Conservation (phyloP, 2,329 filamentous ascomycete species). For the Drechmeria coniospora region DNA sequence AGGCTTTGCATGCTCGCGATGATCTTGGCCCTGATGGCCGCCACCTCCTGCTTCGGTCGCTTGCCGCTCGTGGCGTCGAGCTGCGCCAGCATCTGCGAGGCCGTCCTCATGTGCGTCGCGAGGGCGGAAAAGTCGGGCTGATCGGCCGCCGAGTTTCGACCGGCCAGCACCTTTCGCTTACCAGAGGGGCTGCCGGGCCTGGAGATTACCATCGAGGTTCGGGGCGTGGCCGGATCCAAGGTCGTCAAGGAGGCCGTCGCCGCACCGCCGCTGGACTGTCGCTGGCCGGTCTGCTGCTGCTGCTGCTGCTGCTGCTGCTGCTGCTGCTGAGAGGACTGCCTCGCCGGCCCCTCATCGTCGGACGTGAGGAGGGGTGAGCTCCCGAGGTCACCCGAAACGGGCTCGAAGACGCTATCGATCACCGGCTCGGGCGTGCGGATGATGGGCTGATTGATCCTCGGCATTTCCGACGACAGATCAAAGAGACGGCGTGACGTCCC, state of each 20-base stretch:
- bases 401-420: constrained; percentile 68
- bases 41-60: constrained; percentile 64
- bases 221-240: constrained; percentile 47
- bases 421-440: constrained; percentile 27
- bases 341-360: constrained; percentile 27
- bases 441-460: constrained; percentile 27
- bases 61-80: constrained; percentile 69
- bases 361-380: constrained; percentile 54
- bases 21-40: constrained; percentile 70
- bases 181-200: constrained; percentile 51
- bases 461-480: constrained; percentile 50
- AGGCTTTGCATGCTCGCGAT: constrained; percentile 82
- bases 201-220: constrained; percentile 53
- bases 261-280: constrained; percentile 47
- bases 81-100: constrained; percentile 75
- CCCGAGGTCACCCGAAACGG: constrained; percentile 62
- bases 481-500: constrained; percentile 46
- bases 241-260: constrained; percentile 43
- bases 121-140: constrained; percentile 71
- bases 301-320: constrained; percentile 12
- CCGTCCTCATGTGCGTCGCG: constrained; percentile 76
- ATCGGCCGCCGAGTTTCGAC: constrained; percentile 41
- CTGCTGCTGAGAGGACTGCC: constrained; percentile 13
- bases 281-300: constrained; percentile 24
- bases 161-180: constrained; percentile 40